Evolutionary conservation across 192 early-diverging fungal genomes (phyloP).

Genomic region (Coemansia sp.): DNA sequence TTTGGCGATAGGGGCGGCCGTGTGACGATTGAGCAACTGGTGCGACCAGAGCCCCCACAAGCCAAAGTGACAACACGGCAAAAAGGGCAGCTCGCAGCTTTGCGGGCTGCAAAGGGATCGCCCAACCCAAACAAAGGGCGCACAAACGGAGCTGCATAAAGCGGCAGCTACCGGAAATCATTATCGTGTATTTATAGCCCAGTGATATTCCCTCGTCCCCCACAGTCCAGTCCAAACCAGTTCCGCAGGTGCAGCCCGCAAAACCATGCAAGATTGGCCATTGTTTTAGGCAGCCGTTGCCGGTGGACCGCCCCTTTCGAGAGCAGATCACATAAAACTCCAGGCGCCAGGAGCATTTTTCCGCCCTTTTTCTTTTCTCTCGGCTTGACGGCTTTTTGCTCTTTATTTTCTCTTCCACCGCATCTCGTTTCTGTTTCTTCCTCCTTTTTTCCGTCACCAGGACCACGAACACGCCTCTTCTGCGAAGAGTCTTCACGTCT

Average conservation of each 20-base stretch:
- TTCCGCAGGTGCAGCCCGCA: neutral
- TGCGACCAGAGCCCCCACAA: neutral
- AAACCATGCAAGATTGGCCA: neutral
- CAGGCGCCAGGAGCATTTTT: neutral
- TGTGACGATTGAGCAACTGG: neutral
- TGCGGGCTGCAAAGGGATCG: neutral
- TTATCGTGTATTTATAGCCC: neutral
- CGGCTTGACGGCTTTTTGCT: constrained; percentile 1
- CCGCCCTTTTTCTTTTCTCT: constrained; percentile 8
- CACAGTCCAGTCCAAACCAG: neutral
- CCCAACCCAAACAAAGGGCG: constrained; percentile 6
- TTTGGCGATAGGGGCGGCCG: neutral
- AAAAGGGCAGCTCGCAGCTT: neutral
- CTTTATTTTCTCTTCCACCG: constrained; percentile 4
- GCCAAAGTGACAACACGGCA: neutral
- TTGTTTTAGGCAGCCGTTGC: neutral
- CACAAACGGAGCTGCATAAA: neutral
- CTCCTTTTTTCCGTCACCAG: neutral
- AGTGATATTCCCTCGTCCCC: neutral
- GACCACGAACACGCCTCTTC: neutral
- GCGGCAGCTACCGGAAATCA: neutral
- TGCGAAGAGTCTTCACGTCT: neutral
- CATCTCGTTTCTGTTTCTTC: constrained; percentile 4
- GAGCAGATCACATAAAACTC: neutral
- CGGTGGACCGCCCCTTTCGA: neutral